Conservation (phyloP, 140 eudicot species). For the Ambrosia hybrid region DNA sequence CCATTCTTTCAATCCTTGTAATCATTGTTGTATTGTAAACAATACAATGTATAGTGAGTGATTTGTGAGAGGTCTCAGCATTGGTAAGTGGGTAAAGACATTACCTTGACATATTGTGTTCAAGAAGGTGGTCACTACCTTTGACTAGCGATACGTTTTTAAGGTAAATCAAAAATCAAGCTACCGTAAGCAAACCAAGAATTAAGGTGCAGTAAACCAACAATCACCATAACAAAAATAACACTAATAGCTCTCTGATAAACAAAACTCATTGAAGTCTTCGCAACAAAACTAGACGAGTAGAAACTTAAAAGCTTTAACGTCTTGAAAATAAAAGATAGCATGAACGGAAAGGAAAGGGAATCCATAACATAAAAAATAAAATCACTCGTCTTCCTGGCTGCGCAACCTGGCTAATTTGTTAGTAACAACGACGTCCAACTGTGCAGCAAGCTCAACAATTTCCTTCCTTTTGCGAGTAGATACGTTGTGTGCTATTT, state of each 20-base stretch:
- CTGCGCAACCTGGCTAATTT: slow-evolving; percentile 12
- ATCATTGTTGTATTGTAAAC: no score
- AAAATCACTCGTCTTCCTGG: slow-evolving; percentile 18
- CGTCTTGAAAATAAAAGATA: neutral
- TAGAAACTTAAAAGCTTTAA: slow-evolving; percentile 1
- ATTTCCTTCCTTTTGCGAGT: slow-evolving; percentile 19
- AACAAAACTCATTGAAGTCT: neutral
- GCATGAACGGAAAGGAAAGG: neutral
- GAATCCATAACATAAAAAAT: neutral
- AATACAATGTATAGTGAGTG: no score
- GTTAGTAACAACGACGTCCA: slow-evolving; percentile 19
- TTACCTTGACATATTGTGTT: no score
- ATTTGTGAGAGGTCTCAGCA: no score
- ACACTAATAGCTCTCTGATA: neutral
- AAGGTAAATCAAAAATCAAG: no score
- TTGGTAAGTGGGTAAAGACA: no score
- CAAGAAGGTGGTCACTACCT: no score
- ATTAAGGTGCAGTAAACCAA: neutral
- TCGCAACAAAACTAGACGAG: neutral
- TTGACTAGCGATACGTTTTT: no score
- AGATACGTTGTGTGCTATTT: slow-evolving; percentile 2
- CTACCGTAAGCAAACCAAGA: no score
- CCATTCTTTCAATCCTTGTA: no score
- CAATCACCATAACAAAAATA: neutral
- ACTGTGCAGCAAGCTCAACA: slow-evolving; percentile 13